Percentiles rank a stretch among this genome's conserved stretches.
Evolutionary conservation across 73 alveolate genomes (phyloP).

Genomic region (Effrenium voratum): DNA sequence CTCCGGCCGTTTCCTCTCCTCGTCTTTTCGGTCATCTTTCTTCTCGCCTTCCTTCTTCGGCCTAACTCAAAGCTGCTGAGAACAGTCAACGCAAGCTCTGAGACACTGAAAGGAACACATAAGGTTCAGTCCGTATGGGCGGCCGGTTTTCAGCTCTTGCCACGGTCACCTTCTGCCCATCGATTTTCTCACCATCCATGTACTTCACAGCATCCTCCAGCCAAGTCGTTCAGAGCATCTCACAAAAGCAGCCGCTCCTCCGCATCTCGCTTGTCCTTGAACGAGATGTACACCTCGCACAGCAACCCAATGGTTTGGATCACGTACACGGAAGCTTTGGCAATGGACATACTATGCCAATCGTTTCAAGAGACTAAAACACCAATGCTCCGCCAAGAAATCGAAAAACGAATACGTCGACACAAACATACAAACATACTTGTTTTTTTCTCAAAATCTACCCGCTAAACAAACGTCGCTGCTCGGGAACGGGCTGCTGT

Average conservation of each 20-base stretch:
- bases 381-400: background rate
- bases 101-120: too few relatives aligned
- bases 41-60: conserved; percentile 28
- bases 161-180: conserved; percentile 70
- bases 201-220: conserved; percentile 84
- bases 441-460: background rate
- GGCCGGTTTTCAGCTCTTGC: conserved; percentile 85
- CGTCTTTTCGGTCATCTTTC: conserved; percentile 12
- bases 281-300: conserved; percentile 81
- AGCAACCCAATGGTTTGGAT: background rate
- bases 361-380: background rate
- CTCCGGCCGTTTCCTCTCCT: background rate
- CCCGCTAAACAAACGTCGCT: background rate
- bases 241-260: background rate
- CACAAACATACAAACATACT: background rate
- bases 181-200: conserved; percentile 91
- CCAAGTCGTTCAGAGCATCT: background rate
- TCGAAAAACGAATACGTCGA: background rate
- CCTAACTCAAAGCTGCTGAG: background rate
- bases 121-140: conserved; percentile 72
- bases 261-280: conserved; percentile 90
- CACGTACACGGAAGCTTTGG: background rate
- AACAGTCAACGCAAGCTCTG: too few relatives aligned
- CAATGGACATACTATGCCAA: background rate
- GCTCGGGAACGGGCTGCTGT: conserved; percentile 73